Percentiles rank a stretch among this genome's conserved stretches.
phyloP scores from a whole-genome alignment of 371 early-diverging fungal genomes.

The Apophysomyces ossiformis region DNA sequence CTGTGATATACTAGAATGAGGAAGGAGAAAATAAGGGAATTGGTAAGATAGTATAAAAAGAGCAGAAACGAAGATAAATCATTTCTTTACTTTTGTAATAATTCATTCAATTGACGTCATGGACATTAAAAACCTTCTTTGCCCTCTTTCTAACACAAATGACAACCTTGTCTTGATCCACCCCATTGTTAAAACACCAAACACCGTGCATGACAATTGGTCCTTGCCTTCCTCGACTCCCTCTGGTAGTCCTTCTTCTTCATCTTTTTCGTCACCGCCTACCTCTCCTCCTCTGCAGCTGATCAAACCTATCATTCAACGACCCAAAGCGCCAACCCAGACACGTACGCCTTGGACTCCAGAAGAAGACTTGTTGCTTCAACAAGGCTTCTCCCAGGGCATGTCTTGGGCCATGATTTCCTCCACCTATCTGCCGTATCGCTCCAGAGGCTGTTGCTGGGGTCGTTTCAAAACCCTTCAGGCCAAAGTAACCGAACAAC shows the following conservation, averaged over 20 bases:
- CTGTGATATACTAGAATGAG: background rate
- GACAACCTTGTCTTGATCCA: conserved; percentile 3
- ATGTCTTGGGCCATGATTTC: conserved; percentile 57
- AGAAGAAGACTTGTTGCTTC: conserved; percentile 50
- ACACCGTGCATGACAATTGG: background rate
- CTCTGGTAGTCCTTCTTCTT: conserved; percentile 16
- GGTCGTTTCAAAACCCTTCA: conserved; percentile 56
- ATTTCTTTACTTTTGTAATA: background rate
- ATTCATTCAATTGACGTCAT: conserved; percentile 5
- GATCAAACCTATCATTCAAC: conserved; percentile 7
- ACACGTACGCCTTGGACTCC: conserved; percentile 58
- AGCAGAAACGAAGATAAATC: background rate
- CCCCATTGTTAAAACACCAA: conserved; percentile 16
- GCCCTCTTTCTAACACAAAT: conserved; percentile 10
- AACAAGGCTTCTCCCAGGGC: conserved; percentile 50
- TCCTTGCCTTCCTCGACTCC: conserved; percentile 17
- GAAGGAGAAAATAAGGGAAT: background rate
- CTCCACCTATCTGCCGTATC: conserved; percentile 50
- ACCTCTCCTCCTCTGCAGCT: background rate
- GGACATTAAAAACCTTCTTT: conserved; percentile 30
- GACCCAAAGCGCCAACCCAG: conserved; percentile 26
- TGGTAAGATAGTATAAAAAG: background rate
- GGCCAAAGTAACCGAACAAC: conserved; percentile 26
- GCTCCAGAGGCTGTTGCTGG: conserved; percentile 58
- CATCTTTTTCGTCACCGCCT: conserved; percentile 16